Percentiles rank a stretch among this genome's conserved stretches.
Evolutionary conservation across 176 grass and related monocot genomes (phyloP).

Genomic region (Zea luxurians): DNA sequence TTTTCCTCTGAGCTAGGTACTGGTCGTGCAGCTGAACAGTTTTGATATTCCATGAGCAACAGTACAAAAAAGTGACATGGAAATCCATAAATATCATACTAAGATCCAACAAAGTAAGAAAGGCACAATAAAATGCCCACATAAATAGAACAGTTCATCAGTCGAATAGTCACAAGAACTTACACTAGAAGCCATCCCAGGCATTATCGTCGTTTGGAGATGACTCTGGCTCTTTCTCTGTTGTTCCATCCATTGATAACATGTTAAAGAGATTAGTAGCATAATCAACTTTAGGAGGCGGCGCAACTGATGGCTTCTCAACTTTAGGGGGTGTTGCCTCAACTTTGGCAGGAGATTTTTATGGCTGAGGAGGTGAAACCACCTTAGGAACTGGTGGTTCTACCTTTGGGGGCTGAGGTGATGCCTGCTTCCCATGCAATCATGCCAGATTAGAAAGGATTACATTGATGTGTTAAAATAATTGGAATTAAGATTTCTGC

Average conservation of each 20-base stretch:
- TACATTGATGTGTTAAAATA: background rate
- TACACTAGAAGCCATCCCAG: conserved; percentile 91
- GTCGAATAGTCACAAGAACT: conserved; percentile 32
- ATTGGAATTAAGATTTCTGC: background rate
- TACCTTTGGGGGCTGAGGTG: conserved; percentile 48
- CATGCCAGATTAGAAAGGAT: background rate
- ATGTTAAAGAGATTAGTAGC: conserved; percentile 87
- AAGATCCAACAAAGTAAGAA: conserved; percentile 7
- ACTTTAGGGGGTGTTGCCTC: conserved; percentile 46
- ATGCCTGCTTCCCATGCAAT: conserved; percentile 46
- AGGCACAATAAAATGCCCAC: background rate
- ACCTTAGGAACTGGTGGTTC: conserved; percentile 44
- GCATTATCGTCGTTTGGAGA: conserved; percentile 69
- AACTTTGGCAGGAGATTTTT: conserved; percentile 48
- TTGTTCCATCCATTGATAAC: conserved; percentile 68
- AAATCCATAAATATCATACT: conserved; percentile 17
- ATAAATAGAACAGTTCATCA: conserved; percentile 28
- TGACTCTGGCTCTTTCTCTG: conserved; percentile 60
- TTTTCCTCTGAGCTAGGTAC: conserved; percentile 51
- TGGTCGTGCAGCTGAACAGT: conserved; percentile 65
- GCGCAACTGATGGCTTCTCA: conserved; percentile 40
- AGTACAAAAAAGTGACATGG: conserved; percentile 17
- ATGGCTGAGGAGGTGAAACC: conserved; percentile 25
- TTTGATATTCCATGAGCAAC: conserved; percentile 22
- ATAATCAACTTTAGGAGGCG: conserved; percentile 85